A percentile compares a stretch with the other conserved stretches of the same genome.
Evolutionary conservation across 495 filamentous ascomycete species (phyloP).

Genomic region (Glarea lozoyensis): DNA sequence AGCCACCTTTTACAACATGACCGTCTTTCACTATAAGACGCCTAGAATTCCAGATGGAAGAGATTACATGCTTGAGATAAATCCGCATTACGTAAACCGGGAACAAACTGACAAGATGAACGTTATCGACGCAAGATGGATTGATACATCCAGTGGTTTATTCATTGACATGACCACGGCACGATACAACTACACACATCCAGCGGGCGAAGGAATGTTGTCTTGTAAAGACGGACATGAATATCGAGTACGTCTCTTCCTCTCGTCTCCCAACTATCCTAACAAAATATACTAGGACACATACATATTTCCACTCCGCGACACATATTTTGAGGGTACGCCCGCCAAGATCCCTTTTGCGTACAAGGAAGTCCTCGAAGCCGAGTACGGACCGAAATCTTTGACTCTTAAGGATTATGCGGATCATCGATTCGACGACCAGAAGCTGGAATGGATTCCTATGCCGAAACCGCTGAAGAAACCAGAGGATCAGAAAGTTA

Average conservation of each 20-base stretch:
- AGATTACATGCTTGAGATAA: conserved; percentile 69
- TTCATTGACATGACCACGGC: conserved; percentile 84
- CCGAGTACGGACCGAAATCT: conserved; percentile 49
- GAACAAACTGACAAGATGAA: conserved; percentile 59
- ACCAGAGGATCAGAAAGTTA: background rate
- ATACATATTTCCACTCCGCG: conserved; percentile 31
- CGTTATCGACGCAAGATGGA: conserved; percentile 80
- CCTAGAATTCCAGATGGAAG: conserved; percentile 31
- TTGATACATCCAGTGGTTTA: conserved; percentile 66
- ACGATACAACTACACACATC: conserved; percentile 48
- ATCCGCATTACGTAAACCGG: conserved; percentile 55
- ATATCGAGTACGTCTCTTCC: conserved; percentile 23
- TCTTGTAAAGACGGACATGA: conserved; percentile 34
- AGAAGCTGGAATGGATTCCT: conserved; percentile 27
- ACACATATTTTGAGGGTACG: conserved; percentile 52
- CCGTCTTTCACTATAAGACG: conserved; percentile 47
- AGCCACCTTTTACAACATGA: conserved; percentile 56
- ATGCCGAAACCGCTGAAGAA: conserved; percentile 2
- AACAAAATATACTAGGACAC: conserved; percentile 22
- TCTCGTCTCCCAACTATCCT: background rate
- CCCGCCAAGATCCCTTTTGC: conserved; percentile 51
- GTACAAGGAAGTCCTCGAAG: conserved; percentile 48
- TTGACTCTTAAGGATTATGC: conserved; percentile 25
- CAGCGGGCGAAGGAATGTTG: conserved; percentile 26
- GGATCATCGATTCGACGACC: conserved; percentile 28